Conservation (phyloP, 352 stramenopile species). For the Phytophthora constricta region DNA sequence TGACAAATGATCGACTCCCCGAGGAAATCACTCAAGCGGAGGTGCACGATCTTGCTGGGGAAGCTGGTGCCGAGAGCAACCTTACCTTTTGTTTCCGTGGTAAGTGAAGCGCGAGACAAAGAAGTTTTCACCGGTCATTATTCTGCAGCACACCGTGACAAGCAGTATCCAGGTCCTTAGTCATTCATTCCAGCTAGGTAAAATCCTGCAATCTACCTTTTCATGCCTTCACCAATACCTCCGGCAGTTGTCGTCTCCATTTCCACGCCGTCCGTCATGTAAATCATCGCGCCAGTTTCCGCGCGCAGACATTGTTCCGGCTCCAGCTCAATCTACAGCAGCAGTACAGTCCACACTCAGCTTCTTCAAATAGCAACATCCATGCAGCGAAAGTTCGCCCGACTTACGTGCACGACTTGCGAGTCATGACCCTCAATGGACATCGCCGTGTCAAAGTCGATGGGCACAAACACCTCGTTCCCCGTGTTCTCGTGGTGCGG, state of each 20-base stretch:
- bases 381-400: no score
- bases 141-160: constrained; percentile 33
- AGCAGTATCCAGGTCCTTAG: no score
- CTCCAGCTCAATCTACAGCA: constrained; percentile 81
- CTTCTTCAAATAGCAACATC: no score
- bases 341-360: constrained; percentile 10
- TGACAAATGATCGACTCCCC: constrained; percentile 91
- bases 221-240: constrained; percentile 87
- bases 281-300: constrained; percentile 95
- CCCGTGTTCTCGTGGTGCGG: constrained; percentile 43
- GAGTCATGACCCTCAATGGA: constrained; percentile 85
- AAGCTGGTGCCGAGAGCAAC: constrained; percentile 92
- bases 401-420: constrained; percentile 84
- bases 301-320: constrained; percentile 92
- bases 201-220: constrained; percentile 81
- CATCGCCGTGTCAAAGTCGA: constrained; percentile 84
- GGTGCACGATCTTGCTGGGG: constrained; percentile 90
- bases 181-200: no score
- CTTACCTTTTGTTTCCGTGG: constrained; percentile 61
- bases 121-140: constrained; percentile 86
- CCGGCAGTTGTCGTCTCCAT: constrained; percentile 93
- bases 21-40: constrained; percentile 90
- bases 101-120: constrained; percentile 83
- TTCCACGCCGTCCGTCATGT: constrained; percentile 94
- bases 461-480: constrained; percentile 73